Evolutionary conservation across 768 basidiomycete genomes (phyloP), one percentile per base, ranked within the genome.

Genomic region (Lanmaoa rubissima): DNA sequence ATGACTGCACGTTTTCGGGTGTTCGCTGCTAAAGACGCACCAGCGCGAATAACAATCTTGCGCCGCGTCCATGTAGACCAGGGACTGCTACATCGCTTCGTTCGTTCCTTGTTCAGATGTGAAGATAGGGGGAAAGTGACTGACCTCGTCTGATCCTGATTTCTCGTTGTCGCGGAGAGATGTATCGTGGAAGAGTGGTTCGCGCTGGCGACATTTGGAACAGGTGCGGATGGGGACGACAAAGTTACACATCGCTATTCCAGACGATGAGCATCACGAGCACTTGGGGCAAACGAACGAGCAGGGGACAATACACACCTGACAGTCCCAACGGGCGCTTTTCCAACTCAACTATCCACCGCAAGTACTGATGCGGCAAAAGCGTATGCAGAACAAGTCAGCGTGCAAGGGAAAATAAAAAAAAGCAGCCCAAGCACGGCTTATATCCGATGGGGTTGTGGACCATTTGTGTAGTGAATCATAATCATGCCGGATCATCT

Each of bases 41-140:
- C 60, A 51, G 26, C 68, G 69, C 21, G 70, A 72, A 41, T 65
- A 71, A 21, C 69, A 71, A 14, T 71, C 69, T 54, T 71, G 69
- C 0, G 69, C 66, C 2, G 66, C 59, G 48, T 70, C 70, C 65
- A 70, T 72, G 53, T 72, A 71, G 26, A 43, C 38, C 4, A 55
- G 38, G 43, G 51, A 55, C 66, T 70, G 55, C 6, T 24, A 13
- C 0, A 24, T 34, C 32, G 4, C 2, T 11, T 24, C 12, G 36
- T 57, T 24, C 46, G 35, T 9, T 13, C 14, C n/a, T 21, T 1
- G 53, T 32, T 11, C 16, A 5, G 16, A 13, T 14, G 19, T 1
- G 9, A 5, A 14, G 28, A 19, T 7, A 12, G 41, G 9, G 10
- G 26, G 2, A 10, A 8, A 16, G n/a, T 2, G 8, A 54, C 59